Evolutionary conservation across 495 filamentous ascomycete species (phyloP), one percentile per base, ranked within the genome.

Genomic region (Bacidia gigantensis): DNA sequence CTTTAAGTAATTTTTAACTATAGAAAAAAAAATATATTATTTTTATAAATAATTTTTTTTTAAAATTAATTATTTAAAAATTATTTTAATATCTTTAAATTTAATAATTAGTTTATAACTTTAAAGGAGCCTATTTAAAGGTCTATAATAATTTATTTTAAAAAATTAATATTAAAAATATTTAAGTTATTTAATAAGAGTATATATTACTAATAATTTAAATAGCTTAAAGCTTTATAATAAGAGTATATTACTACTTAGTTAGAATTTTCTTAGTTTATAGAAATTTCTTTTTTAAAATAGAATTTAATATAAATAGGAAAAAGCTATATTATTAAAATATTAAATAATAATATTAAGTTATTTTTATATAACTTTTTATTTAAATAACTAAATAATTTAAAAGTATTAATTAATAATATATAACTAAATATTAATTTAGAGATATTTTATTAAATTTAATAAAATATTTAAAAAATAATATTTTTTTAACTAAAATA

Each of bases 321-420:
- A 23, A 42, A 41, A 51, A 51, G 17, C 18, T 51, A 41, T 39
- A 51, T 17, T 21, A 51, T 1, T 18, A 20, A 35, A 51, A 41
- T 41, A 41, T 51, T 44, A 25, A 51, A 51, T 42, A 41, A 25
- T 42, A 35, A n/a, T n/a, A n/a, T n/a, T n/a, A n/a, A n/a, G n/a
- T 18, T 44, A 44, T 18, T 44, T 44, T 18, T 44, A 39, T 38
- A n/a, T 39, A 14, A 26, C n/a, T 44, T 44, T 39, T 39, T n/a
- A 51, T 39, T 21, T 17, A 26, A 39, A 11, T 39, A 39, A 44
- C 12, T 38, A 44, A 26, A 43, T 11, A 39, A n/a, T 44, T 51
- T 51, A 26, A 40, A 7, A 23, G 18, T 7, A 18, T 25, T 23
- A 35, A 17, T 17, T 21, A 3, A 44, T 21, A 35, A 35, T 35